These are phyloP conservation scores for Articulospora tetracladia DNA, from an alignment of 495 filamentous ascomycete species.

Conservation along the genomic window DNA sequence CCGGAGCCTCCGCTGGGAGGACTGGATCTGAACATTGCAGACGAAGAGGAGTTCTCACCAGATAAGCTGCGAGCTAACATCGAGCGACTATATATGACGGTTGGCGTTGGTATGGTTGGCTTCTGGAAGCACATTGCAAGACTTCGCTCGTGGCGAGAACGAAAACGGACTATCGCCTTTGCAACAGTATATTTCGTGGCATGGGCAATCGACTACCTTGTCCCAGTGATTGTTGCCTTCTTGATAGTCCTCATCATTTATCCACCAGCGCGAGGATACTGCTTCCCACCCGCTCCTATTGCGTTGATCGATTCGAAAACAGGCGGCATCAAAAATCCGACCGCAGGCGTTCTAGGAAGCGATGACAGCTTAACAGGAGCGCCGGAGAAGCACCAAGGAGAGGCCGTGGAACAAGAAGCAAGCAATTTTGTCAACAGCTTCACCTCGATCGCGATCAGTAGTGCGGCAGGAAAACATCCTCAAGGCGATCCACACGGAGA, in stretches of 20 bases:
- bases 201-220: conserved; percentile 74
- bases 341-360: conserved; percentile 66
- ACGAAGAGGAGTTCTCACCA: conserved; percentile 81
- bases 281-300: conserved; percentile 75
- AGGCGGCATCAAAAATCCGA: conserved; percentile 65
- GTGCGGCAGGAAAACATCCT: conserved; percentile 65
- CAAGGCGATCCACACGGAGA: conserved; percentile 37
- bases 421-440: conserved; percentile 76
- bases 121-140: conserved; percentile 71
- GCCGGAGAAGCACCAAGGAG: conserved; percentile 79
- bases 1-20: conserved; percentile 47
- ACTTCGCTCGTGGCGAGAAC: conserved; percentile 78
- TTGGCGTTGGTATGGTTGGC: conserved; percentile 63
- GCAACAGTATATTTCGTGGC: conserved; percentile 68
- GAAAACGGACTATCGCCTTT: conserved; percentile 62
- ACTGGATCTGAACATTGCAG: conserved; percentile 77
- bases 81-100: conserved; percentile 83
- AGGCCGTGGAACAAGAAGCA: conserved; percentile 83
- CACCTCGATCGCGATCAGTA: conserved; percentile 68
- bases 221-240: conserved; percentile 52
- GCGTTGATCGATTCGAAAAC: conserved; percentile 58
- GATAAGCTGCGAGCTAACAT: conserved; percentile 78
- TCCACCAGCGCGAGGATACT: conserved; percentile 53
- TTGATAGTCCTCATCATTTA: conserved; percentile 64
- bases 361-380: conserved; percentile 78